A percentile compares a stretch with the other conserved stretches of the same genome.
Evolutionary conservation across 192 early-diverging fungal species (phyloP).

Genomic region (Geranomyces michiganensis): DNA sequence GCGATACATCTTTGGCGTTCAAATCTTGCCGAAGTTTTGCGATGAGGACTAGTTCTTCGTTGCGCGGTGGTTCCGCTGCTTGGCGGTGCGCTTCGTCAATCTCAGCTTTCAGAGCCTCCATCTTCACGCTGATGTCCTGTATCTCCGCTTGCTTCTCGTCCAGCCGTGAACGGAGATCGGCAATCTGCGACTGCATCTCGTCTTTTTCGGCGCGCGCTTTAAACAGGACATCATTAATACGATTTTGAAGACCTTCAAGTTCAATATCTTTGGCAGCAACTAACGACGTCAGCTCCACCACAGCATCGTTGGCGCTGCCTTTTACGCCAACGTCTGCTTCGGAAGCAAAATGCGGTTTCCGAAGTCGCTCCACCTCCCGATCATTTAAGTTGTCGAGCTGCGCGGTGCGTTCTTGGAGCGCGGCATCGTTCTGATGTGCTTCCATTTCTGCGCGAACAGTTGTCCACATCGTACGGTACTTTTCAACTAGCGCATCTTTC

Average conservation of each 20-base stretch:
- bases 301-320: not conserved
- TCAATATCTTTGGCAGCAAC: slow-evolving; percentile 30
- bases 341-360: slow-evolving; percentile 18
- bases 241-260: not conserved
- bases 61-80: slow-evolving; percentile 13
- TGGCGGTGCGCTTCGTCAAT: not conserved
- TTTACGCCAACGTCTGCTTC: not conserved
- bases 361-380: slow-evolving; percentile 31
- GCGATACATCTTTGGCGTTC: slow-evolving; percentile 13
- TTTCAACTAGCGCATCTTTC: slow-evolving; percentile 48
- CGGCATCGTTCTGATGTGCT: slow-evolving; percentile 29
- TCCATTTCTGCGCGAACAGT: slow-evolving; percentile 36
- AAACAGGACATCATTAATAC: slow-evolving; percentile 7
- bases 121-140: not conserved
- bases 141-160: slow-evolving; percentile 33
- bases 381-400: slow-evolving; percentile 36
- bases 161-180: slow-evolving; percentile 30
- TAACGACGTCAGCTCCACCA: slow-evolving; percentile 2
- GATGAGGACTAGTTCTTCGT: not conserved
- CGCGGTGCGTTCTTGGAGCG: slow-evolving; percentile 23
- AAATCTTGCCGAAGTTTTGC: slow-evolving; percentile 16
- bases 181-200: slow-evolving; percentile 19
- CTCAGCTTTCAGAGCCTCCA: not conserved
- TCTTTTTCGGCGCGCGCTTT: slow-evolving; percentile 24
- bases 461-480: slow-evolving; percentile 51